Conservation (phyloP, 805 yeast genomes). For the Candida alai region DNA sequence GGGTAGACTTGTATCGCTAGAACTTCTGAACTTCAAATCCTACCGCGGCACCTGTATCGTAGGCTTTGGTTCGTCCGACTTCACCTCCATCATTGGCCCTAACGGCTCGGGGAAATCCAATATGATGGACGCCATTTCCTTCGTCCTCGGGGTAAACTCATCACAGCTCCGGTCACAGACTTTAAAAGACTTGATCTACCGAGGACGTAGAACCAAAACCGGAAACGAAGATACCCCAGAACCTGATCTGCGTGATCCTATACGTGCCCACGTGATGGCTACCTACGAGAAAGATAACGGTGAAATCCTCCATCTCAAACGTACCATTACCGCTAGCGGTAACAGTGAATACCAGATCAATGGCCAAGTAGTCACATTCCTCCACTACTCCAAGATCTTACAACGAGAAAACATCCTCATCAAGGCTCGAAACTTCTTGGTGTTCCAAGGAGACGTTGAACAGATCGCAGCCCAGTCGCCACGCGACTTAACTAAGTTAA, state of each 20-base stretch:
- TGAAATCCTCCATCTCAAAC: constrained; percentile 53
- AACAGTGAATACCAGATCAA: constrained; percentile 66
- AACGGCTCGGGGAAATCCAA: constrained; percentile 98
- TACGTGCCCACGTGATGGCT: constrained; percentile 72
- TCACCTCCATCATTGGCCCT: constrained; percentile 95
- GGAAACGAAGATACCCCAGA: constrained; percentile 16
- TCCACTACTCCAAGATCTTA: constrained; percentile 61
- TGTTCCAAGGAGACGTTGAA: constrained; percentile 96
- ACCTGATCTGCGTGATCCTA: constrained; percentile 33
- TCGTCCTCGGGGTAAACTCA: constrained; percentile 83
- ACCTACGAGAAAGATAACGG: constrained; percentile 65
- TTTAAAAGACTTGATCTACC: constrained; percentile 72
- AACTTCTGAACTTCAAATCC: constrained; percentile 85
- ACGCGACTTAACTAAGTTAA: constrained; percentile 60
- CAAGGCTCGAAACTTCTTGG: constrained; percentile 87
- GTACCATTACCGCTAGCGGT: constrained; percentile 59
- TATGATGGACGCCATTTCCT: constrained; percentile 95
- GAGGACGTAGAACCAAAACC: constrained; percentile 44
- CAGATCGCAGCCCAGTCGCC: constrained; percentile 87
- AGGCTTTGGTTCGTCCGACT: constrained; percentile 78
- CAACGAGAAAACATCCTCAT: constrained; percentile 78
- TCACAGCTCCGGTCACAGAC: constrained; percentile 70
- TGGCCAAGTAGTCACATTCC: constrained; percentile 54
- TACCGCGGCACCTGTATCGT: constrained; percentile 72
- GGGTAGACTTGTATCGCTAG: constrained; percentile 82